Evolutionary conservation across 768 basidiomycete genomes (phyloP), one percentile per base, ranked within the genome.

Genomic region (Pulveroboletus ravenelii): DNA sequence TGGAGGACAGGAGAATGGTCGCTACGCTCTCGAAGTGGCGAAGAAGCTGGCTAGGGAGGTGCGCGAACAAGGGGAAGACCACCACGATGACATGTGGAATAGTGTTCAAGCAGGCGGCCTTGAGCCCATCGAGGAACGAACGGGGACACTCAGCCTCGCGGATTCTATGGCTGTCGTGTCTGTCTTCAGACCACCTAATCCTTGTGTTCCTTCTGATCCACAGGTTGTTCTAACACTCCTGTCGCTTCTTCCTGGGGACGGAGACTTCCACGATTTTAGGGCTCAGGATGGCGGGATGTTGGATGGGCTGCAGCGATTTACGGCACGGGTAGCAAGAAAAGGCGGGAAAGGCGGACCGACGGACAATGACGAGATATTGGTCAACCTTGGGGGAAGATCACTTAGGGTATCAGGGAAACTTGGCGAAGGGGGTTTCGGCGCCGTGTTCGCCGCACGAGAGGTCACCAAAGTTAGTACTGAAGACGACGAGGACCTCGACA

Each of bases 361-460:
- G 10, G 65, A 65, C 25, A 65, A 74, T 3, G 69, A 71, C 34
- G 66, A 62, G 20, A 76, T 87, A 64, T 60, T 78, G 18, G 64
- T 98, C 37, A 71, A 70, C 15, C 71, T 97, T n/a, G 75, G 75
- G 40, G 84, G 77, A 3, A 79, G 78, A 51, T 73, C 72, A 46
- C 92, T 88, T 61, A 78, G 78, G 47, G 81, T 97, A 5, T 71
- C 76, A 3, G 87, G 87, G 54, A 99, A 98, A 67, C 76, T 99
- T 20, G 96, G 96, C 15, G 96, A 99, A 70, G 96, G 96, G 6
- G 92, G 94, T 0, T 99, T 95, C 60, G 96, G 95, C 3, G 80
- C 87, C 3, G 96, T 99, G n/a, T 99, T 95, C 74, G 80, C 86
- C 53, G 90, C 89, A 4, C 77, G 78, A 48, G 78, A 84, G 62